phyloP scores from a whole-genome alignment of 1,284 basidiomycete genomes.

The Tylopilus sp. region DNA sequence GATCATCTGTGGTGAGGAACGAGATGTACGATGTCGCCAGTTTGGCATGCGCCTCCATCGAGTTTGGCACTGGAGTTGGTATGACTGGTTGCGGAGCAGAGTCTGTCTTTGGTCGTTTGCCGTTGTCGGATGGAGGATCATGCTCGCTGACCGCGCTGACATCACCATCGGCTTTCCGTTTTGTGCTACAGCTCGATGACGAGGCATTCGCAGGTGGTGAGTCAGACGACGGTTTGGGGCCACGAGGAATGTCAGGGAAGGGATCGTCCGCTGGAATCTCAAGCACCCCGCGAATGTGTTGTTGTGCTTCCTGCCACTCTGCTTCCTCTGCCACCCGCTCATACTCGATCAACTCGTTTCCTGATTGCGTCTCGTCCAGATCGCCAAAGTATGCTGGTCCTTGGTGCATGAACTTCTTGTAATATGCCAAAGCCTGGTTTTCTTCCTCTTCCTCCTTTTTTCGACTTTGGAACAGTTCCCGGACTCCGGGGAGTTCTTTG shows the following conservation, averaged over 20 bases:
- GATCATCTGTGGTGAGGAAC: slow-evolving; percentile 68
- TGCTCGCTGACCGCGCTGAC: slow-evolving; percentile 32
- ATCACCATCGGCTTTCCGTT: slow-evolving; percentile 52
- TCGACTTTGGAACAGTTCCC: slow-evolving; percentile 85
- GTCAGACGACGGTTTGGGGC: slow-evolving; percentile 14
- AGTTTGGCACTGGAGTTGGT: slow-evolving; percentile 21
- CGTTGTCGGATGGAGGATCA: slow-evolving; percentile 15
- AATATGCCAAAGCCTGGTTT: slow-evolving; percentile 71
- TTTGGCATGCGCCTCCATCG: slow-evolving; percentile 46
- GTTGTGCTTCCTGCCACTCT: slow-evolving; percentile 74
- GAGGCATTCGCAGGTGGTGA: slow-evolving; percentile 14
- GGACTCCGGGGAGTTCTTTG: slow-evolving; percentile 93
- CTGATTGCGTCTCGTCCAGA: slow-evolving; percentile 63
- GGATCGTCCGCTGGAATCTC: slow-evolving; percentile 51
- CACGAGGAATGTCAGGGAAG: slow-evolving; percentile 48
- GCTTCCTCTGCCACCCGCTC: slow-evolving; percentile 73
- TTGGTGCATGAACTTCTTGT: slow-evolving; percentile 87
- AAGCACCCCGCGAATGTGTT: slow-evolving; percentile 53
- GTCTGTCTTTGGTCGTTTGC: slow-evolving; percentile 23
- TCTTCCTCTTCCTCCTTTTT: slow-evolving; percentile 85
- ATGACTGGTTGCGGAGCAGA: slow-evolving; percentile 4
- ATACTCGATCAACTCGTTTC: slow-evolving; percentile 67
- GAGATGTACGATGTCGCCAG: slow-evolving; percentile 69
- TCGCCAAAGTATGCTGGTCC: slow-evolving; percentile 92
- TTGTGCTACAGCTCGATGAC: slow-evolving; percentile 31